Conservation (phyloP, 2,329 filamentous ascomycete species). For the Colletotrichum liaoningense region DNA sequence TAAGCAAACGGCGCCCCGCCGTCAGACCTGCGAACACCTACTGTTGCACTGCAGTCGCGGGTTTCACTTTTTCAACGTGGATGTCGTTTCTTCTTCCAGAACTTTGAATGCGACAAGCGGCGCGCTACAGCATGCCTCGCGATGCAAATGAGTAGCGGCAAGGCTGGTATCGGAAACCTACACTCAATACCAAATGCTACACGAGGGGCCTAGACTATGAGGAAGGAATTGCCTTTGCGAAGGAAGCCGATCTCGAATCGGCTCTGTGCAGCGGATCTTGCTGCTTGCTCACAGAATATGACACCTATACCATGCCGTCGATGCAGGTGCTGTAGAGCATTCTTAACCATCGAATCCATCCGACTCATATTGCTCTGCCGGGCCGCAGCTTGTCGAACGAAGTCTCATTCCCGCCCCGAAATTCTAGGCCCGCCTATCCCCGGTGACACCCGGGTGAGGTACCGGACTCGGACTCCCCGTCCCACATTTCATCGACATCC, state of each 20-base stretch:
- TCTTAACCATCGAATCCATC: constrained; percentile 15
- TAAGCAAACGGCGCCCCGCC: constrained; percentile 9
- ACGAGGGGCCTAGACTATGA: not conserved
- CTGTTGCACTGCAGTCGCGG: constrained; percentile 10
- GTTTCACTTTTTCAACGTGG: constrained; percentile 25
- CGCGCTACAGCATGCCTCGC: not conserved
- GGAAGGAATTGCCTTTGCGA: not conserved
- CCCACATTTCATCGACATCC: not conserved
- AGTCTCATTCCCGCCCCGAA: constrained; percentile 17
- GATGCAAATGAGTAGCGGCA: not conserved
- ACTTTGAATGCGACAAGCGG: not conserved
- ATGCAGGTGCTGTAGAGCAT: not conserved
- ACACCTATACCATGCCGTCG: not conserved
- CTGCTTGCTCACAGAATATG: not conserved
- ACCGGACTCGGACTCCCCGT: constrained; percentile 15
- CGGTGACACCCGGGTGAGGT: constrained; percentile 3
- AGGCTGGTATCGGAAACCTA: constrained; percentile 6
- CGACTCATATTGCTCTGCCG: not conserved
- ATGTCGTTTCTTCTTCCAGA: not conserved
- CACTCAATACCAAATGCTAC: not conserved
- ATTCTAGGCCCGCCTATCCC: constrained; percentile 14
- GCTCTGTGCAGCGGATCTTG: not conserved
- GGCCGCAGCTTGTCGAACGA: constrained; percentile 1
- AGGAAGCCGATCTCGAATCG: not conserved
- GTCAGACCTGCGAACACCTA: constrained; percentile 9